These are phyloP conservation scores for Aspergillus cristatus DNA, from an alignment of 495 filamentous ascomycete species.

Conservation along the genomic window DNA sequence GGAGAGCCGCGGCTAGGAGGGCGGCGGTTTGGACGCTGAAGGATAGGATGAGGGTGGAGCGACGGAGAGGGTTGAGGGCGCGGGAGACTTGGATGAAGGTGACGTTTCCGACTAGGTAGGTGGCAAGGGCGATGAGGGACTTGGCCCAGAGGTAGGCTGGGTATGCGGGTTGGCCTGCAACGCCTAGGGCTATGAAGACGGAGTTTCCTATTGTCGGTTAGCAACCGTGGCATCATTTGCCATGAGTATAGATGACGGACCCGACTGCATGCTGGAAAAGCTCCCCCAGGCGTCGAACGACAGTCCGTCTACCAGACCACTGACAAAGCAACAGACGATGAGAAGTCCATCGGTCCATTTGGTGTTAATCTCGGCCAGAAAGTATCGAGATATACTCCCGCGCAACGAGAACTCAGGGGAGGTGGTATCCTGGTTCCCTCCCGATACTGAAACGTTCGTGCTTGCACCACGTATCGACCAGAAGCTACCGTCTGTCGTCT, in stretches of 20 bases:
- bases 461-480: no score
- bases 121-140: slow-evolving; percentile 4
- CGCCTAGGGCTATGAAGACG: slow-evolving; percentile 6
- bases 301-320: slow-evolving; percentile 3
- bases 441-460: no score
- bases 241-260: slow-evolving; percentile 5
- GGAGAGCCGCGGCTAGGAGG: slow-evolving; percentile 36
- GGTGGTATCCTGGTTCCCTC: no score
- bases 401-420: no score
- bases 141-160: slow-evolving; percentile 4
- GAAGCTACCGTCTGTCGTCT: no score
- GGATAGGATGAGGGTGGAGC: slow-evolving; percentile 33
- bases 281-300: slow-evolving; percentile 25
- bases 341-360: background rate
- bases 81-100: slow-evolving; percentile 3
- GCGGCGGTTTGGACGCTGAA: slow-evolving; percentile 40
- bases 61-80: slow-evolving; percentile 11
- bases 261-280: slow-evolving; percentile 37
- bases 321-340: slow-evolving; percentile 1
- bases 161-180: slow-evolving; percentile 3
- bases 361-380: background rate
- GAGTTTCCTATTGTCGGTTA: slow-evolving; percentile 6
- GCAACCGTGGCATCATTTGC: background rate
- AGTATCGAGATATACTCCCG: no score
- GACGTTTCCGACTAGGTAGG: slow-evolving; percentile 7